Base-by-base conservation (phyloP, 257 asterid species). In the Eucommia ulmoides region DNA sequence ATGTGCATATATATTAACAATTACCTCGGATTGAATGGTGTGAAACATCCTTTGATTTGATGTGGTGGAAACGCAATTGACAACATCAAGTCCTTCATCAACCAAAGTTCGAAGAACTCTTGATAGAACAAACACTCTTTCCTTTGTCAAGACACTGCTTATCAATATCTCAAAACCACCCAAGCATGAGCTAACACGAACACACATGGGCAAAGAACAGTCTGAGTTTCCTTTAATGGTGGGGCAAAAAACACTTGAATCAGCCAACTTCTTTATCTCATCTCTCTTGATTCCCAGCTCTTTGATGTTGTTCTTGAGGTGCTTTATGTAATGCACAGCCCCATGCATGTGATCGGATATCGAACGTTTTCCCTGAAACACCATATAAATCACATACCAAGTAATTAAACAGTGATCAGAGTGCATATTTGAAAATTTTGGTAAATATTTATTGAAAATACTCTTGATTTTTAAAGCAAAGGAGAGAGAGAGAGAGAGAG, bases 331-430 rank as follows among this genome's bases (percentile, higher is more conserved):
- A 56, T 64, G 69, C 54, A 35, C 67, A 0, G 93, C 79, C 59
- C 54, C 79, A 7, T 71, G 77, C 68, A 78, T 71, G 65, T 75
- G 74, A 48, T 81, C 93, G 21, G 79, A 58, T 17, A 62, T 56
- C 1, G 83, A 61, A 21, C 77, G 74, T 55, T 72, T 78, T 50
- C 79, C 88, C 88, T 77, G 50, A 19, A 42, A 19, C n/a, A 3
- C 18, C 29, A 24, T n/a, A n/a, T n/a, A n/a, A n/a, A n/a, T n/a
- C n/a, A n/a, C n/a, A n/a, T n/a, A n/a, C n/a, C n/a, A n/a, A n/a
- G n/a, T n/a, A n/a, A n/a, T n/a, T n/a, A n/a, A n/a, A n/a, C n/a
- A n/a, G n/a, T n/a, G n/a, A n/a, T n/a, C n/a, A n/a, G n/a, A n/a
- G n/a, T n/a, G n/a, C n/a, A n/a, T n/a, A n/a, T n/a, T n/a, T n/a